phyloP scores from a whole-genome alignment of 257 asterid genomes.

The Ilex asprella region DNA sequence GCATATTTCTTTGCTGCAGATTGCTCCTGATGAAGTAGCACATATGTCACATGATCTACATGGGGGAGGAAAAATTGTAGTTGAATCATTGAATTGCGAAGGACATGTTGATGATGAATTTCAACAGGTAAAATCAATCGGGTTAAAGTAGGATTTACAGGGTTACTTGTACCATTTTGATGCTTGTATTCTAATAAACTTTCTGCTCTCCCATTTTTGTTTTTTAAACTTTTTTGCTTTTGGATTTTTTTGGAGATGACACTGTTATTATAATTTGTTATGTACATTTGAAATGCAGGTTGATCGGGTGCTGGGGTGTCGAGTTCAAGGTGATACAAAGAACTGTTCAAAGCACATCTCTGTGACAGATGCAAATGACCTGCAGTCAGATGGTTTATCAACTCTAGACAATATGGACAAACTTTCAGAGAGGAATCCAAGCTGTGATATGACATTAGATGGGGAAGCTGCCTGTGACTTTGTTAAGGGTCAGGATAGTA shows the following conservation, averaged over 20 bases:
- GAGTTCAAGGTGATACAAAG: slow-evolving; percentile 40
- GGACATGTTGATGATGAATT: slow-evolving; percentile 5
- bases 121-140: slow-evolving; percentile 27
- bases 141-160: not conserved
- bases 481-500: slow-evolving; percentile 34
- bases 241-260: not conserved
- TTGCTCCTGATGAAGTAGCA: slow-evolving; percentile 22
- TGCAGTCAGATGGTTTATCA: slow-evolving; percentile 25
- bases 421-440: slow-evolving; percentile 25
- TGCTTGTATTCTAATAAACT: not conserved
- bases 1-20: slow-evolving; percentile 16
- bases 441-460: slow-evolving; percentile 31
- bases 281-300: slow-evolving; percentile 41
- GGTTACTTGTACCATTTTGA: too few relatives aligned
- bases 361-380: slow-evolving; percentile 26
- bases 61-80: slow-evolving; percentile 15
- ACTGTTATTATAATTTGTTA: too few relatives aligned
- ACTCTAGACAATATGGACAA: slow-evolving; percentile 31
- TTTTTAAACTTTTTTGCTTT: not conserved
- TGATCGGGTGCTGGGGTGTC: slow-evolving; percentile 83
- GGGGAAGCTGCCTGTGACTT: slow-evolving; percentile 28
- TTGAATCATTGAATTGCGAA: slow-evolving; percentile 13
- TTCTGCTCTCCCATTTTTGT: not conserved
- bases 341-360: slow-evolving; percentile 18
- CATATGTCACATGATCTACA: slow-evolving; percentile 13